phyloP scores from a whole-genome alignment of 192 early-diverging fungal genomes.

The Pilobolus umbonatus region DNA sequence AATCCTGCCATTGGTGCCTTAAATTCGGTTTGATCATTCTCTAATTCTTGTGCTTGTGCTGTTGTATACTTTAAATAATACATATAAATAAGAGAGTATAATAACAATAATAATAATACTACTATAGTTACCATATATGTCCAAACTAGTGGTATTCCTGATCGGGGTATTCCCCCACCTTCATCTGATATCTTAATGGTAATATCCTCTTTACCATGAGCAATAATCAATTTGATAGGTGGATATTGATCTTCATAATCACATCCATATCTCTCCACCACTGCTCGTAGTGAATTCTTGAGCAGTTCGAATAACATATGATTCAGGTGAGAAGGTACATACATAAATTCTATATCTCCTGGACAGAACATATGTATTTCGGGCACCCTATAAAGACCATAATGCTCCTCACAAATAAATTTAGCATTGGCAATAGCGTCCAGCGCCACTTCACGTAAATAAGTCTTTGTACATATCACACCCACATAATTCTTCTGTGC shows the following conservation, averaged over 20 bases:
- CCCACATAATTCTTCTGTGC: slow-evolving; percentile 79
- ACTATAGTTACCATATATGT: slow-evolving; percentile 71
- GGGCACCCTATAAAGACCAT: slow-evolving; percentile 77
- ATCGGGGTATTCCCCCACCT: slow-evolving; percentile 89
- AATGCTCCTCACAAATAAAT: slow-evolving; percentile 88
- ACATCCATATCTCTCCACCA: slow-evolving; percentile 85
- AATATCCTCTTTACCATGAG: slow-evolving; percentile 86
- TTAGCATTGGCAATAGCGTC: slow-evolving; percentile 90
- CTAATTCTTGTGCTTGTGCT: slow-evolving; percentile 63
- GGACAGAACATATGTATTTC: slow-evolving; percentile 72
- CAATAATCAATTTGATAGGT: slow-evolving; percentile 90
- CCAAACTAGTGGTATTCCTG: slow-evolving; percentile 87
- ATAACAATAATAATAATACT: background rate
- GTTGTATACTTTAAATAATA: slow-evolving; percentile 56
- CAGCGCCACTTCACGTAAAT: slow-evolving; percentile 71
- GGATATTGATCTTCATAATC: slow-evolving; percentile 81
- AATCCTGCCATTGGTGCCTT: slow-evolving; percentile 82
- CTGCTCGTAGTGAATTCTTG: slow-evolving; percentile 94
- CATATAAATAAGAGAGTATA: slow-evolving; percentile 1
- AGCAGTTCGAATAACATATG: slow-evolving; percentile 98
- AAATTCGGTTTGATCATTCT: slow-evolving; percentile 57
- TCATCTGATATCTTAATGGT: slow-evolving; percentile 96
- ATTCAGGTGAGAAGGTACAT: slow-evolving; percentile 91
- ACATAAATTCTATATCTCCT: slow-evolving; percentile 87
- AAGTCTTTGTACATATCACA: slow-evolving; percentile 90